A percentile compares a stretch with the other conserved stretches of the same genome.
phyloP scores from a whole-genome alignment of 2,329 filamentous ascomycete genomes.

The Capronia epimyces region DNA sequence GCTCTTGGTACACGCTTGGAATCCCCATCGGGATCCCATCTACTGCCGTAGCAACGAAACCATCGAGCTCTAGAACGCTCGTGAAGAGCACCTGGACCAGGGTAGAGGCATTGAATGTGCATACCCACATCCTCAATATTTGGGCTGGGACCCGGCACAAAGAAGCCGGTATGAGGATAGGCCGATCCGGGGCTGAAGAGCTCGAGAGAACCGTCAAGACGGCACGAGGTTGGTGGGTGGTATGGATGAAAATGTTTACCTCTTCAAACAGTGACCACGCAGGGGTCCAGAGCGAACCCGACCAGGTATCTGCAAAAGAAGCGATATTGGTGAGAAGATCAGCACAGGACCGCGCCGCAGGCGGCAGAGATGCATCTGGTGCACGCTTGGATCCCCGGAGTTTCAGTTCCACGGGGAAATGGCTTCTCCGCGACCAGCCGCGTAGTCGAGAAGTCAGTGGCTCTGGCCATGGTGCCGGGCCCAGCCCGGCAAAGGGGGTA shows the following conservation, averaged over 20 bases:
- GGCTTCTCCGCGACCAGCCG: conserved; percentile 29
- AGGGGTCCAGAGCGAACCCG: neutral
- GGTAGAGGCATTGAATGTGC: conserved; percentile 57
- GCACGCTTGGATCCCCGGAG: conserved; percentile 31
- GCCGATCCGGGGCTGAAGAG: conserved; percentile 39
- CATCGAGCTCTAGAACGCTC: conserved; percentile 4
- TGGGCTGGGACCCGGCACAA: conserved; percentile 45
- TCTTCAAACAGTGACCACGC: conserved; percentile 10
- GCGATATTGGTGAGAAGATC: conserved; percentile 45
- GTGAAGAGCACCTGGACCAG: conserved; percentile 33
- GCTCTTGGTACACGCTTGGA: conserved; percentile 29
- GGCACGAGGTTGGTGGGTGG: conserved; percentile 61
- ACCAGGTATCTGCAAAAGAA: conserved; percentile 32
- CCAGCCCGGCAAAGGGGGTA: conserved; percentile 17
- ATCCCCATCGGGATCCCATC: conserved; percentile 25
- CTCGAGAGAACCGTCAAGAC: conserved; percentile 60
- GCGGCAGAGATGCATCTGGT: conserved; percentile 32
- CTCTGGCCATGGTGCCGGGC: neutral
- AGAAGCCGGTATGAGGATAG: neutral
- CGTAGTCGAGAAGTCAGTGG: conserved; percentile 33
- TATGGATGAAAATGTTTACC: conserved; percentile 52
- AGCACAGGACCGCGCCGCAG: conserved; percentile 35
- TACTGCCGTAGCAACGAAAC: neutral
- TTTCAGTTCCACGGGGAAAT: conserved; percentile 26
- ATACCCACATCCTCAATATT: conserved; percentile 55